Evolutionary conservation across 2,329 filamentous ascomycete genomes (phyloP).

Genomic region (Allantophomopsis cytisporea): DNA sequence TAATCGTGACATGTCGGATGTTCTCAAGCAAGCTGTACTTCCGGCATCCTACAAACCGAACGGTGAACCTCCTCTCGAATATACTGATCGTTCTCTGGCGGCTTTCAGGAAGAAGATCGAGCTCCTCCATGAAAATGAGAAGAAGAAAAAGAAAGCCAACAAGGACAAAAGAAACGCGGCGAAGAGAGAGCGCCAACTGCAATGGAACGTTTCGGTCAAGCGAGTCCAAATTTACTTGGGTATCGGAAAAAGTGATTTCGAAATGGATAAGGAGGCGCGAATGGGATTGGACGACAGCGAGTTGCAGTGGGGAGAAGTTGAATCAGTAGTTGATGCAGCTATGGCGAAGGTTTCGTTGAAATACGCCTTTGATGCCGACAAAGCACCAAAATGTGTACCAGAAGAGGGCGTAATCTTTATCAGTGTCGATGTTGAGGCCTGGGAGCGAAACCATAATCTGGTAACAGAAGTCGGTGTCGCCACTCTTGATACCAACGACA

Average conservation of each 20-base stretch:
- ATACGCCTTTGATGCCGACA: slow-evolving; percentile 25
- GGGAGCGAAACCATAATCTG: slow-evolving; percentile 48
- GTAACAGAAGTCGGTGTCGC: slow-evolving; percentile 83
- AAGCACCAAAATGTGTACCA: slow-evolving; percentile 29
- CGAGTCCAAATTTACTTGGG: slow-evolving; percentile 60
- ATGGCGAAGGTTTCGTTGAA: slow-evolving; percentile 12
- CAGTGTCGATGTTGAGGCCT: slow-evolving; percentile 71
- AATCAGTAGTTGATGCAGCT: slow-evolving; percentile 12
- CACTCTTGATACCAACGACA: slow-evolving; percentile 54
- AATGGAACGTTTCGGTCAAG: slow-evolving; percentile 41
- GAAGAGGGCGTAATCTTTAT: slow-evolving; percentile 55
- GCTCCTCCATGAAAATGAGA: slow-evolving; percentile 31
- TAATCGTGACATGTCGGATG: slow-evolving; percentile 21
- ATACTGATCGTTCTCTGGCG: slow-evolving; percentile 21
- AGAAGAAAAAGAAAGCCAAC: slow-evolving; percentile 30
- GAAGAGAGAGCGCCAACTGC: slow-evolving; percentile 32
- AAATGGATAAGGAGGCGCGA: neutral
- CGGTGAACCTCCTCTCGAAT: slow-evolving; percentile 4
- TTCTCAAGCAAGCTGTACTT: slow-evolving; percentile 17
- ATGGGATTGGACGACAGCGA: neutral
- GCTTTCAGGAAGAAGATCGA: slow-evolving; percentile 41
- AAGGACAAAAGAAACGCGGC: slow-evolving; percentile 34
- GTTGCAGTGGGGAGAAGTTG: slow-evolving; percentile 10
- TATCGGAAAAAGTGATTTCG: slow-evolving; percentile 30
- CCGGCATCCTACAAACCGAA: slow-evolving; percentile 11